Evolutionary conservation across 768 basidiomycete species (phyloP), one percentile per base, ranked within the genome.

Genomic region (Leccinellum luteum): DNA sequence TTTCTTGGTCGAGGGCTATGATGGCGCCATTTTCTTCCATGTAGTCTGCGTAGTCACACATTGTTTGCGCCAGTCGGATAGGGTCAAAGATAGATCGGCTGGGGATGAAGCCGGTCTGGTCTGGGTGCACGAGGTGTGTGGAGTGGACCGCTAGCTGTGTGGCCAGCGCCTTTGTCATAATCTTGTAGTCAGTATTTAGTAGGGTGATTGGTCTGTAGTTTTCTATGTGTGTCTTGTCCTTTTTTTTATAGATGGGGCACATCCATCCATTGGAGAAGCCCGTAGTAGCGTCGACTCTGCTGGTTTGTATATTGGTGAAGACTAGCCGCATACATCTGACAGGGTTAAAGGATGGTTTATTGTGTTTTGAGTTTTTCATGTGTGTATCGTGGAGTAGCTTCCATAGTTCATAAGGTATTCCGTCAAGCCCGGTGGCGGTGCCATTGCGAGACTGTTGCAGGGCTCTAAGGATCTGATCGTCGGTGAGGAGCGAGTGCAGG

Each of bases 21-120:
- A 78, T 73, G 0, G 50, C 23, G 0, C 76, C 67, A 27, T 76
- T 61, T 43, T 56, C 55, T 31, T 68, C 63, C n/a, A 60, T 62
- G 8, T 66, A 66, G 0, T 56, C 21, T 0, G 30, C 21, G 1
- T 51, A 56, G 8, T 65, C 28, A 0, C 72, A 62, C 27, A 77
- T 66, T 0, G 64, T 14, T 30, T 71, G 55, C 0, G 66, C 54
- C 0, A 77, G 67, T 1, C 66, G 21, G 0, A 68, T 75, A 0
- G 75, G 74, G 64, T 79, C 68, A 0, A 56, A 59, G 5, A 80
- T 75, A 0, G 57, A 55, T 7, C 74, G 21, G 0, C 2, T 19
- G 4, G 55, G 64, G 0, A 81, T 63, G 25, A 81, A 80, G 0
- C 78, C 78, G 0, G 77, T 69, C 58, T 79, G 78, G 63, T 74